Conservation (phyloP, 768 basidiomycete genomes). For the Pleurotus giganteus region DNA sequence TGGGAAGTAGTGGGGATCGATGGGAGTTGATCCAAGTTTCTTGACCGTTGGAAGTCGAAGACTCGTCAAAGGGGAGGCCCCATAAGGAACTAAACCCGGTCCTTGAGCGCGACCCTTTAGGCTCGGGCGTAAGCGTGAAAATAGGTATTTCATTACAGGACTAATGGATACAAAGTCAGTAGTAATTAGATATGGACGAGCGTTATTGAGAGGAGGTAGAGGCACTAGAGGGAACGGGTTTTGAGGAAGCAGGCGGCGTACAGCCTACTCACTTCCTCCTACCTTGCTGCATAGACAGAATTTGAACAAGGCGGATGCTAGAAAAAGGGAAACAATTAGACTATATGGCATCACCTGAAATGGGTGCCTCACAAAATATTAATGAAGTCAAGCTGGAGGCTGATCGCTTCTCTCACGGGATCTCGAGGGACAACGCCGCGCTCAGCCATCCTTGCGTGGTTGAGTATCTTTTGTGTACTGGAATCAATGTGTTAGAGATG, state of each 20-base stretch:
- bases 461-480: constrained; percentile 83
- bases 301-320: constrained; percentile 80
- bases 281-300: constrained; percentile 67
- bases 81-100: too few species aligned
- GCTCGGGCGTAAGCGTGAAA: too few species aligned
- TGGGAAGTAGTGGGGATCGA: too few species aligned
- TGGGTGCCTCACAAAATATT: constrained; percentile 72
- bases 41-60: too few species aligned
- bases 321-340: constrained; percentile 3
- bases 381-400: constrained; percentile 82
- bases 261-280: constrained; percentile 41
- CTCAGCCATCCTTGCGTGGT: constrained; percentile 73
- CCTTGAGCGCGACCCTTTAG: too few species aligned
- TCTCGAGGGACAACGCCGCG: constrained; percentile 64
- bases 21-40: too few species aligned
- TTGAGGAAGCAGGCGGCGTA: too few species aligned
- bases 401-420: constrained; percentile 75
- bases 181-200: background rate
- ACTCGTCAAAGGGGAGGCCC: too few species aligned
- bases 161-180: background rate
- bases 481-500: background rate
- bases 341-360: background rate
- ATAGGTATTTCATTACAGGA: too few species aligned
- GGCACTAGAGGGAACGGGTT: background rate
- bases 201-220: background rate